These are phyloP conservation scores for Cryptomeria japonica DNA, from an alignment of 75 land plant genomes.

Conservation along the genomic window DNA sequence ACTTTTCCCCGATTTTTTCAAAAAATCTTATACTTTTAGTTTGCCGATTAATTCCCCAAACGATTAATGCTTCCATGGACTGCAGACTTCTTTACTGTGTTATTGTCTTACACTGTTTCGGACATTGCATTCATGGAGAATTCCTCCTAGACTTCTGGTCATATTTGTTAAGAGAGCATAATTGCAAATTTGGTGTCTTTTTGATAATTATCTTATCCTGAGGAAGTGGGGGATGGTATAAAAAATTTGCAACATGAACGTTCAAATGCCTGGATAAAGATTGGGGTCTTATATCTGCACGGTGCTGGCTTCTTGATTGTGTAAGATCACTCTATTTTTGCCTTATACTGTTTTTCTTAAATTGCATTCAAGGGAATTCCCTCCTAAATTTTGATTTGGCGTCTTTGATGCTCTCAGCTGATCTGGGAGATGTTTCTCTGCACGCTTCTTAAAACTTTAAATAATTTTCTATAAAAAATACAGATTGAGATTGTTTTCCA, in stretches of 20 bases:
- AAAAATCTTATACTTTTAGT: too few species aligned
- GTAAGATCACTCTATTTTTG: neutral
- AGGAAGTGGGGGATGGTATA: neutral
- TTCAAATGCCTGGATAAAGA: neutral
- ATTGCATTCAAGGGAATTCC: neutral
- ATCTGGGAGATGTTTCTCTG: neutral
- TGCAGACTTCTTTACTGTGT: neutral
- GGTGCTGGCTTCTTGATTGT: neutral
- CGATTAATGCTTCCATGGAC: too few species aligned
- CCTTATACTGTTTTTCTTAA: neutral
- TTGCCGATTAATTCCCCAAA: too few species aligned
- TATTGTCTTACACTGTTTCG: neutral
- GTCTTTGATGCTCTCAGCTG: neutral
- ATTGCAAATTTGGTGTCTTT: neutral
- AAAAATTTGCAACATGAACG: neutral
- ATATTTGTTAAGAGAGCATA: neutral
- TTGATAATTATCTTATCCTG: neutral
- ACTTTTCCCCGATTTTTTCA: too few species aligned
- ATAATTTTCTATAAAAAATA: neutral
- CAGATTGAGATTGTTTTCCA: neutral
- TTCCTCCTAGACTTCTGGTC: neutral
- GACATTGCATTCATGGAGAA: neutral
- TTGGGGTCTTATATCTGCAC: neutral
- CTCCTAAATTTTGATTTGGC: neutral
- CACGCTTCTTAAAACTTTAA: neutral